Evolutionary conservation across 495 filamentous ascomycete genomes (phyloP).

Genomic region (Neurospora hispaniola): DNA sequence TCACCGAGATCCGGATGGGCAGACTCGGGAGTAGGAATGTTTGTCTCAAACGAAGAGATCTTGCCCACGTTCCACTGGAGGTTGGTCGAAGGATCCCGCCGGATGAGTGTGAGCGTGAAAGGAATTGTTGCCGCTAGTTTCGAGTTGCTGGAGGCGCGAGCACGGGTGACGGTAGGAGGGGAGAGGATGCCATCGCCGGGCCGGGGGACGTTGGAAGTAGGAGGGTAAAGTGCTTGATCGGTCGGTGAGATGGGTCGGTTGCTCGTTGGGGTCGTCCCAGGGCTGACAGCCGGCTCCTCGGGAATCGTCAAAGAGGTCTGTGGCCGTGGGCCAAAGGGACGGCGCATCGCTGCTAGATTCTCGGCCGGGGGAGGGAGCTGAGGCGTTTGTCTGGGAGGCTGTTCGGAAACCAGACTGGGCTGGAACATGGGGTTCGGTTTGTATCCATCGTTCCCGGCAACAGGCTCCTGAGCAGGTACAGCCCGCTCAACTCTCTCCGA

Average conservation of each 20-base stretch:
- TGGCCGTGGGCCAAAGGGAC: conserved; percentile 6
- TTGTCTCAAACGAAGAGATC: conserved; percentile 43
- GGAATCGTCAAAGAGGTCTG: background rate
- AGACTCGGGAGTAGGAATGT: conserved; percentile 21
- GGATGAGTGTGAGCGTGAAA: conserved; percentile 73
- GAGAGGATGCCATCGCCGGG: background rate
- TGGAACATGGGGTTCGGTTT: conserved; percentile 17
- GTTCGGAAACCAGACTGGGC: background rate
- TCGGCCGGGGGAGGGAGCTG: background rate
- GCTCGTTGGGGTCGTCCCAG: background rate
- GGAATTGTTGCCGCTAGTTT: conserved; percentile 14
- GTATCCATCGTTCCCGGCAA: conserved; percentile 5
- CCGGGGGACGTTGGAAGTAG: background rate
- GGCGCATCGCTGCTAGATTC: background rate
- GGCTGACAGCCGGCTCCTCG: background rate
- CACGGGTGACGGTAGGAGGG: conserved; percentile 12
- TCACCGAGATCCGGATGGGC: conserved; percentile 19
- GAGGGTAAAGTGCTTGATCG: background rate
- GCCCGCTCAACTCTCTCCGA: background rate
- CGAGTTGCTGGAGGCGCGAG: conserved; percentile 5
- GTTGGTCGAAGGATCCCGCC: conserved; percentile 69
- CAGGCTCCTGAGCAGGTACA: background rate
- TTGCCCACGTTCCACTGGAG: conserved; percentile 85
- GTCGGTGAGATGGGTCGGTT: conserved; percentile 9
- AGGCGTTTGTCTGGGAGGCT: background rate